phyloP scores from a whole-genome alignment of 2,329 filamentous ascomycete genomes.

The Xylaria sp. region DNA sequence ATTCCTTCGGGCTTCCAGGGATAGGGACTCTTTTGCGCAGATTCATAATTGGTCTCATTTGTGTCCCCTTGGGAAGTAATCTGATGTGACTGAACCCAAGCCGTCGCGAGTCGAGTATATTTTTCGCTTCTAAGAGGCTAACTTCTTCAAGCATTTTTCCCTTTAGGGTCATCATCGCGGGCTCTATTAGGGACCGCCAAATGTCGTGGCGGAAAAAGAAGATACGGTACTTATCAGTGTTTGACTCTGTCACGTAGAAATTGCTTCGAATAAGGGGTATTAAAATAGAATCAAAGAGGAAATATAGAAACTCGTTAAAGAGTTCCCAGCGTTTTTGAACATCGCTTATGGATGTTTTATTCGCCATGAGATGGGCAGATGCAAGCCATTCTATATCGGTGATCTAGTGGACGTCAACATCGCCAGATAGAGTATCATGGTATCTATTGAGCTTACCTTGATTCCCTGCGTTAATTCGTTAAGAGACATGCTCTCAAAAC shows the following conservation, averaged over 20 bases:
- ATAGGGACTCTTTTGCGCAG: constrained; percentile 72
- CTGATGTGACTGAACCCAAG: constrained; percentile 84
- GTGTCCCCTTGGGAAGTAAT: constrained; percentile 81
- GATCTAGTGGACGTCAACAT: constrained; percentile 61
- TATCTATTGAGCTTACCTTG: constrained; percentile 65
- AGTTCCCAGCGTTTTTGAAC: constrained; percentile 80
- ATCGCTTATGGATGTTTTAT: constrained; percentile 77
- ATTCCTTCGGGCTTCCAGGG: constrained; percentile 54
- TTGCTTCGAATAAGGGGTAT: constrained; percentile 87
- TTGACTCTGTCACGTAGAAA: constrained; percentile 96
- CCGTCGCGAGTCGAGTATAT: constrained; percentile 68
- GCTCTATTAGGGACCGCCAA: constrained; percentile 82
- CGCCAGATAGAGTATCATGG: neutral
- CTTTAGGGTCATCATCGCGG: constrained; percentile 75
- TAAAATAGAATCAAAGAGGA: constrained; percentile 89
- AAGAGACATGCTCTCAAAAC: constrained; percentile 83
- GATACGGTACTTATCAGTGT: constrained; percentile 78
- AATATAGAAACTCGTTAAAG: constrained; percentile 88
- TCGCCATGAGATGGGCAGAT: constrained; percentile 58
- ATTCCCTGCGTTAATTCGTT: constrained; percentile 81
- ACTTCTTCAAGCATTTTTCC: constrained; percentile 82
- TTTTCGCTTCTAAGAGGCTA: constrained; percentile 64
- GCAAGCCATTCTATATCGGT: constrained; percentile 78
- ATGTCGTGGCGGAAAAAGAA: constrained; percentile 97
- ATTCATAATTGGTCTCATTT: constrained; percentile 89